These are phyloP conservation scores for Geranium rotundifolium DNA, from an alignment of 345 rosid species.

Conservation along the genomic window DNA sequence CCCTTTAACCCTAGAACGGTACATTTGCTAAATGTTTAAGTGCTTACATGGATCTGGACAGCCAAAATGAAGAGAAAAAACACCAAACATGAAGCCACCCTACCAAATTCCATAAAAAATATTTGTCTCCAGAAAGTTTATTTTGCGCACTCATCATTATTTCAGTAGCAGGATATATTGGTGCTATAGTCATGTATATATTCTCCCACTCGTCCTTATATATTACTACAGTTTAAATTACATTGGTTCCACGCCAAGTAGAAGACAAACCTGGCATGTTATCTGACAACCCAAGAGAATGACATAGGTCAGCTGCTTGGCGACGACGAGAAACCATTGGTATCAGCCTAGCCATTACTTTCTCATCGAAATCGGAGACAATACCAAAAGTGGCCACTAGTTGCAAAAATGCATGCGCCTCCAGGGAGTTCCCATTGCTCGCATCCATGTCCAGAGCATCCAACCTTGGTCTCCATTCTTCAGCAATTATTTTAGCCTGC, in stretches of 20 bases:
- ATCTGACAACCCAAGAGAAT: conserved; percentile 74
- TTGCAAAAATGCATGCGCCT: conserved; percentile 98
- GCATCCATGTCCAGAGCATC: conserved; percentile 67
- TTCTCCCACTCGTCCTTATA: no score
- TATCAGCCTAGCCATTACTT: conserved; percentile 57
- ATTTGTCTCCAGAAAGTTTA: no score
- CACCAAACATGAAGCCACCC: no score
- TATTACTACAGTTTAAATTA: no score
- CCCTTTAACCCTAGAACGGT: no score
- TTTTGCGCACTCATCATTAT: no score
- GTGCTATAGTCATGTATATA: no score
- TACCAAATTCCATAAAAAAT: no score
- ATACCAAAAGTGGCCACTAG: conserved; percentile 80
- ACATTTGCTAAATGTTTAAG: no score
- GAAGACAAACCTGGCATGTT: conserved; percentile 84
- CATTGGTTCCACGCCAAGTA: not conserved
- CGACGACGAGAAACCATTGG: conserved; percentile 99
- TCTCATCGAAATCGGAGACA: conserved; percentile 68
- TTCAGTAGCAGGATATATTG: not conserved
- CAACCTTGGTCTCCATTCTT: conserved; percentile 84
- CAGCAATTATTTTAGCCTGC: conserved; percentile 70
- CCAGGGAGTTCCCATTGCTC: conserved; percentile 94
- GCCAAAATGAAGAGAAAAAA: no score
- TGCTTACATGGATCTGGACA: no score
- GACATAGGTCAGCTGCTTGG: conserved; percentile 88